A percentile compares a stretch with the other conserved stretches of the same genome.
These are phyloP conservation scores for Phytomonas sp. DNA, from an alignment of 208 protist genomes.

Conservation along the genomic window DNA sequence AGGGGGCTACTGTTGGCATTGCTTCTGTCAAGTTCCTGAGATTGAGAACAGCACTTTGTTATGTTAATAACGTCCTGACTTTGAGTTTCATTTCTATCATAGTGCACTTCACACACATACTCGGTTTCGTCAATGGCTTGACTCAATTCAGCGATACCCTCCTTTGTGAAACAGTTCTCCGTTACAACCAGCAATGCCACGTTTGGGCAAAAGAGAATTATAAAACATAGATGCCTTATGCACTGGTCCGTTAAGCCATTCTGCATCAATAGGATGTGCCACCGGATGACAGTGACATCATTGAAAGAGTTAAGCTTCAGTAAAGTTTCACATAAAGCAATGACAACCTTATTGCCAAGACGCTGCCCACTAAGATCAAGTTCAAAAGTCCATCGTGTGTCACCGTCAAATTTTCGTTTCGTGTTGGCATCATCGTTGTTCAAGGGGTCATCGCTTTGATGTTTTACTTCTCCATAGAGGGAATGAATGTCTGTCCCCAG, in stretches of 20 bases:
- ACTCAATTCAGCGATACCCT: constrained; percentile 17
- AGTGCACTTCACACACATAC: constrained; percentile 20
- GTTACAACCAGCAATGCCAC: constrained; percentile 33
- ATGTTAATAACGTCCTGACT: not conserved
- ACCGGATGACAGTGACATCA: constrained; percentile 15
- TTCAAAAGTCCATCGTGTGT: not conserved
- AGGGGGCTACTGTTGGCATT: not conserved
- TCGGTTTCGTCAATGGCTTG: constrained; percentile 14
- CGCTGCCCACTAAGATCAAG: constrained; percentile 8
- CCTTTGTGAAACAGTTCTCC: constrained; percentile 21
- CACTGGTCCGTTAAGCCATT: constrained; percentile 44
- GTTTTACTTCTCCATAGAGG: not conserved
- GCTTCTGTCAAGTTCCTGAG: not conserved
- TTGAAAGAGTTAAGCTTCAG: constrained; percentile 26
- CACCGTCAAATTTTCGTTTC: not conserved
- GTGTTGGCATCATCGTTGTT: not conserved
- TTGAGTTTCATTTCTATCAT: constrained; percentile 7
- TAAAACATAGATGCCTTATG: constrained; percentile 36
- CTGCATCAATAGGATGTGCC: constrained; percentile 26
- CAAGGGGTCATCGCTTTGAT: not conserved
- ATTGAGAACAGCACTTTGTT: not conserved
- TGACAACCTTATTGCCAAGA: constrained; percentile 37
- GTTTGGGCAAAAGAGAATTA: constrained; percentile 27
- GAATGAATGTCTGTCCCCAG: not conserved
- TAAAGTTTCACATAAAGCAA: constrained; percentile 55